Conservation (phyloP, 2,329 filamentous ascomycete genomes). For the Phaeoacremonium minimum region DNA sequence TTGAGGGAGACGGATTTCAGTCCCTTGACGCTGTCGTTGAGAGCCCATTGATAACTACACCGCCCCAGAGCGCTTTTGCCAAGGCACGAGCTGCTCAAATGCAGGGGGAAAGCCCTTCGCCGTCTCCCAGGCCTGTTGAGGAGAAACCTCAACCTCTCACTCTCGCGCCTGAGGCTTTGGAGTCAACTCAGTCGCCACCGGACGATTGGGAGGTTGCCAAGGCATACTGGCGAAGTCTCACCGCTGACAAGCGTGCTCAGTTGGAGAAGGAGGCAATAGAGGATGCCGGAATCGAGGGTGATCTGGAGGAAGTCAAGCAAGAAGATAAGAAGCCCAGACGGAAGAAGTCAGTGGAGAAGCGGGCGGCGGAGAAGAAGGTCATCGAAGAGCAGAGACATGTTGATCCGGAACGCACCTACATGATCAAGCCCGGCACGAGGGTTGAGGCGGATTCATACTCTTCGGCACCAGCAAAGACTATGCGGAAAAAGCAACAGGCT, state of each 20-base stretch:
- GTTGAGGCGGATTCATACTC: conserved; percentile 8
- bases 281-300: conserved; percentile 44
- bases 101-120: no score
- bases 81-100: background rate
- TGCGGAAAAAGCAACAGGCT: conserved; percentile 5
- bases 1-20: conserved; percentile 63
- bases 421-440: conserved; percentile 23
- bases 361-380: conserved; percentile 30
- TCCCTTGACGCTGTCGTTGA: conserved; percentile 71
- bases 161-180: background rate
- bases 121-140: background rate
- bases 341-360: conserved; percentile 36
- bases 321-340: conserved; percentile 29
- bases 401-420: conserved; percentile 18
- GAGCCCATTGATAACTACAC: conserved; percentile 37
- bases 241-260: conserved; percentile 56
- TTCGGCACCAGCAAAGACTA: conserved; percentile 4
- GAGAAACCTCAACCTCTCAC: background rate
- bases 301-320: conserved; percentile 30
- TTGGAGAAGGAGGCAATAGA: conserved; percentile 55
- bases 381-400: conserved; percentile 28
- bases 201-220: conserved; percentile 66
- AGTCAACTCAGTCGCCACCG: conserved; percentile 4
- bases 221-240: conserved; percentile 65
- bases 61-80: conserved; percentile 1